Evolutionary conservation across 352 stramenopile genomes (phyloP), one percentile per base, ranked within the genome.

Genomic region (Hyaloperonospora arabidopsidis): DNA sequence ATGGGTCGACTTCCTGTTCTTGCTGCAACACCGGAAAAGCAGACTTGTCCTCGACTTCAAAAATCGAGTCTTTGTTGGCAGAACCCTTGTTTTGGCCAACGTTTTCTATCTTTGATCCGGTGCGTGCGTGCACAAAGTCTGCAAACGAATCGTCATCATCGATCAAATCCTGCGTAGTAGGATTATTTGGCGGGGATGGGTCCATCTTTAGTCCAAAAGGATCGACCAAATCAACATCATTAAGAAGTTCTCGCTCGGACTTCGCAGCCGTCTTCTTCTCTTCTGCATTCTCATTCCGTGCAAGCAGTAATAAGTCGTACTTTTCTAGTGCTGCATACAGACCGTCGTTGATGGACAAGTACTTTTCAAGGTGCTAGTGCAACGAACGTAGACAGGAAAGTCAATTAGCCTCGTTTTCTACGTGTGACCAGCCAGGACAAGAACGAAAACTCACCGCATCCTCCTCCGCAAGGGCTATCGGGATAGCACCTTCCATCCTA

Each of bases 301-400:
- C 40, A 38, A 67, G 17, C 29, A 86, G 41, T 13, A 63, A 46
- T 13, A 63, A 46, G n/a, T 84, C 70, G 53, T 85, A 88, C 19
- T 70, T 75, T 23, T 73, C 70, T n/a, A 87, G 61, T 40, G 76
- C 72, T 12, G 62, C 53, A 49, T 86, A 72, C 10, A 90, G 59
- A 18, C 66, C 72, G 56, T 91, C 78, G 54, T 91, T 91, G 44
- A 89, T 61, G 17, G 67, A 66, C 21, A 91, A 59, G 50, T 87
- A 86, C 25, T 84, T 79, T 45, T 67, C 79, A 35, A 91, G 52
- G 22, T 82, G 65, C 63, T 88, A 45, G 2, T 17, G 3, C n/a
- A 51, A 39, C 0, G n/a, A 53, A 51, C 6, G 14, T 47, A 44
- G 5, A 52, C 12, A 46, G 3, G 15, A 40, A 36, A 49, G 45